phyloP scores from a whole-genome alignment of 495 filamentous ascomycete species.

The Xylaria acuta region DNA sequence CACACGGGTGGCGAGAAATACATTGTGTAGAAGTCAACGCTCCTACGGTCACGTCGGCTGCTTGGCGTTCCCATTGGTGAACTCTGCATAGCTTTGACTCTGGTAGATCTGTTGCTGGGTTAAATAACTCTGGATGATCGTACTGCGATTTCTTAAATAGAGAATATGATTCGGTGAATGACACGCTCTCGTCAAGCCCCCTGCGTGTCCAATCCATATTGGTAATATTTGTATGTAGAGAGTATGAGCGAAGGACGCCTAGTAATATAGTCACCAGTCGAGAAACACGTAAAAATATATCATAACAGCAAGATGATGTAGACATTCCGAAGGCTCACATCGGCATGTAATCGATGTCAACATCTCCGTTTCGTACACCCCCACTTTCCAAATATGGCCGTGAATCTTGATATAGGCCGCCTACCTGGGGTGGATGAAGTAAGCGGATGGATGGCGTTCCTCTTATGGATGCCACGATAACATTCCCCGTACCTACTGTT shows the following conservation, averaged over 20 bases:
- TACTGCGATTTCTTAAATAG: neutral
- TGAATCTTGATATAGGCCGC: neutral
- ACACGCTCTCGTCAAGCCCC: neutral
- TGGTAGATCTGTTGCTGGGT: constrained; percentile 4
- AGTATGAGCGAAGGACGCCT: neutral
- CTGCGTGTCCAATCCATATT: constrained; percentile 3
- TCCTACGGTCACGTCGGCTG: neutral
- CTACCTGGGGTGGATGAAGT: neutral
- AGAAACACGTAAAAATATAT: neutral
- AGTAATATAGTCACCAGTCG: neutral
- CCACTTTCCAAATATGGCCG: neutral
- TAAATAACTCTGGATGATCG: neutral
- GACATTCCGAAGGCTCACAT: neutral
- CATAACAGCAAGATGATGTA: neutral
- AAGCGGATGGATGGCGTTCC: too few relatives aligned
- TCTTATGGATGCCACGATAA: too few relatives aligned
- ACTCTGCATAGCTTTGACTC: neutral
- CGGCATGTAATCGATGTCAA: neutral
- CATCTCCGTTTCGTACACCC: neutral
- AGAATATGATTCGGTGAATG: constrained; percentile 11
- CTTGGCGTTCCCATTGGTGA: neutral
- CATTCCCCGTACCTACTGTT: too few relatives aligned
- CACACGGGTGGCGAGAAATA: constrained; percentile 4
- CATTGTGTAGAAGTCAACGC: neutral
- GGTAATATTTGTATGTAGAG: neutral